Conservation (phyloP, 2,329 filamentous ascomycete species). For the Knufia petricola region DNA sequence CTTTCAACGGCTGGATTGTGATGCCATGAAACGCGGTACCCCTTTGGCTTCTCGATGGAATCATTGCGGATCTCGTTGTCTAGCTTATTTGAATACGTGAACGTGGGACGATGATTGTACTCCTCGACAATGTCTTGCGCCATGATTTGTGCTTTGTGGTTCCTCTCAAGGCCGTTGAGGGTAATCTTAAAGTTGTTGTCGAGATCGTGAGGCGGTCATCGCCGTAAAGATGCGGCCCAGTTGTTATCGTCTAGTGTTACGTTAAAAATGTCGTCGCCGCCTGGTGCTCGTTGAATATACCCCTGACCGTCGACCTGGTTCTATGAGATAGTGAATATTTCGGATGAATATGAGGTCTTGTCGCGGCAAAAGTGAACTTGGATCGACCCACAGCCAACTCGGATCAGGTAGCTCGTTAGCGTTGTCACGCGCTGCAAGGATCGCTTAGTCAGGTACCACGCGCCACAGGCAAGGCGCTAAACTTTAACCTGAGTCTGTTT, state of each 20-base stretch:
- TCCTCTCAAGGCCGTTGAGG: too few species aligned
- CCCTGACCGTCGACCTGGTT: too few species aligned
- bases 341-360: too few species aligned
- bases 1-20: slow-evolving; percentile 90
- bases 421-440: neutral
- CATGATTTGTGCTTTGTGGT: slow-evolving; percentile 5
- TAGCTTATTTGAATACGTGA: slow-evolving; percentile 44
- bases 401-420: neutral
- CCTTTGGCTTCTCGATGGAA: slow-evolving; percentile 68
- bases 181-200: too few species aligned
- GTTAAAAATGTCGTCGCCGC: too few species aligned
- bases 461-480: neutral
- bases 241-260: too few species aligned
- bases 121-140: slow-evolving; percentile 19
- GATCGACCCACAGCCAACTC: too few species aligned
- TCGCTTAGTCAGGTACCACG: neutral
- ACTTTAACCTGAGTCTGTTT: neutral
- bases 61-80: slow-evolving; percentile 46
- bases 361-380: too few species aligned
- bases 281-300: too few species aligned
- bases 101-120: slow-evolving; percentile 27
- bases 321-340: too few species aligned
- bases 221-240: too few species aligned
- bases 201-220: too few species aligned
- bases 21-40: slow-evolving; percentile 89